phyloP scores from a whole-genome alignment of 73 alveolate species.

The Paramecium primaurelia region DNA sequence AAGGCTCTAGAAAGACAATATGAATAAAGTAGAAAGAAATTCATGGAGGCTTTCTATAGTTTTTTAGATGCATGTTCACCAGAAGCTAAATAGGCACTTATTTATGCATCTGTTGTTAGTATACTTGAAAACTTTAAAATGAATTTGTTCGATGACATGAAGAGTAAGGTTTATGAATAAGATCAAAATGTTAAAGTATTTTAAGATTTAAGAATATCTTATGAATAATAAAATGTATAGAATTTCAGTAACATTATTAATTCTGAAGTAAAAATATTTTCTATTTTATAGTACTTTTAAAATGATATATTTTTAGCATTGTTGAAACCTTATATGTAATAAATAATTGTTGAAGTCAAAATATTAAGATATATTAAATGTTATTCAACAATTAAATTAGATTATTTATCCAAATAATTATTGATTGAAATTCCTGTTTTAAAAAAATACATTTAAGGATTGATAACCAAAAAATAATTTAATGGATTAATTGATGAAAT shows the following conservation, averaged over 20 bases:
- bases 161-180: constrained; percentile 5
- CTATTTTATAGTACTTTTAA: background rate
- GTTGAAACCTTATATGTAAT: background rate
- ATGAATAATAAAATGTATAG: background rate
- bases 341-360: background rate
- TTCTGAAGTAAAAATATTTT: background rate
- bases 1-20: constrained; percentile 32
- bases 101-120: constrained; percentile 23
- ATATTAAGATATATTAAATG: background rate
- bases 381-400: background rate
- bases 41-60: constrained; percentile 12
- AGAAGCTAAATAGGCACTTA: background rate
- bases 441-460: background rate
- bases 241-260: background rate
- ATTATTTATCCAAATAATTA: background rate
- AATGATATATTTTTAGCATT: background rate
- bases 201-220: constrained; percentile 1
- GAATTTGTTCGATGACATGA: constrained; percentile 43
- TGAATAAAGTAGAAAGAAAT: background rate
- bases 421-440: background rate
- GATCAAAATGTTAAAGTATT: background rate
- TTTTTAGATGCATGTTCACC: background rate
- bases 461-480: background rate
- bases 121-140: constrained; percentile 22
- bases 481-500: constrained; percentile 17